Conservation (phyloP, 768 basidiomycete genomes). For the Panellus pusillus region DNA sequence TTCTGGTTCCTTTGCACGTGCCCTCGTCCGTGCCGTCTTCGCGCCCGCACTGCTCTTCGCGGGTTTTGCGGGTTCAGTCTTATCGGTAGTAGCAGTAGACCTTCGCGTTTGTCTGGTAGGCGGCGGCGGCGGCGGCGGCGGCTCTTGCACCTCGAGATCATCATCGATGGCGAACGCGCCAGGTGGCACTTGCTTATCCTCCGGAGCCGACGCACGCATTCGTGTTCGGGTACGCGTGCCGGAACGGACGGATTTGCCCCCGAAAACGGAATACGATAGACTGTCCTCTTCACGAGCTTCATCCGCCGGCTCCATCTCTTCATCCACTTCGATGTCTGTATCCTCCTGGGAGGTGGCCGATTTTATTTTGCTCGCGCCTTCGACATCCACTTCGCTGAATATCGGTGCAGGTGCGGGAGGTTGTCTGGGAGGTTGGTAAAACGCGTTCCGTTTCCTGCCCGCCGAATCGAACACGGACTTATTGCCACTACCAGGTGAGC, state of each 20-base stretch:
- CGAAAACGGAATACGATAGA: conserved; percentile 31
- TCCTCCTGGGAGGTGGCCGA: neutral
- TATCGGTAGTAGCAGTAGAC: neutral
- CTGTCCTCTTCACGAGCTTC: conserved; percentile 19
- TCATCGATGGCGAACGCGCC: conserved; percentile 48
- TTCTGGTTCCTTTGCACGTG: conserved; percentile 12
- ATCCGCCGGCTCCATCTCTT: conserved; percentile 19
- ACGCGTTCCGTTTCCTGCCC: conserved; percentile 60
- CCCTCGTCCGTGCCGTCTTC: conserved; percentile 6
- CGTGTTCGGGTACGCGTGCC: neutral
- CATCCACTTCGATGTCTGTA: conserved; percentile 22
- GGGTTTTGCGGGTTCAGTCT: conserved; percentile 9
- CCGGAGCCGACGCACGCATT: conserved; percentile 9
- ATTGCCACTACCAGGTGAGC: conserved; percentile 34
- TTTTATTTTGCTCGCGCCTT: conserved; percentile 1
- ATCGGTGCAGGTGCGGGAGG: conserved; percentile 27
- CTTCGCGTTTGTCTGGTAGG: conserved; percentile 9
- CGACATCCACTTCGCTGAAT: conserved; percentile 4
- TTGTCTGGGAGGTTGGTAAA: conserved; percentile 54
- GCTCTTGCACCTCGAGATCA: conserved; percentile 28
- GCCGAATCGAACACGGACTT: conserved; percentile 37
- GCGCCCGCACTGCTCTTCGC: conserved; percentile 1
- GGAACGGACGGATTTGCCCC: conserved; percentile 20
- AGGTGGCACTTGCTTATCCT: conserved; percentile 37
- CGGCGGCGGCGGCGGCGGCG: conserved; percentile 12